Conservation (phyloP, 495 filamentous ascomycete species). For the Pseudoneurospora amorphoporcata region DNA sequence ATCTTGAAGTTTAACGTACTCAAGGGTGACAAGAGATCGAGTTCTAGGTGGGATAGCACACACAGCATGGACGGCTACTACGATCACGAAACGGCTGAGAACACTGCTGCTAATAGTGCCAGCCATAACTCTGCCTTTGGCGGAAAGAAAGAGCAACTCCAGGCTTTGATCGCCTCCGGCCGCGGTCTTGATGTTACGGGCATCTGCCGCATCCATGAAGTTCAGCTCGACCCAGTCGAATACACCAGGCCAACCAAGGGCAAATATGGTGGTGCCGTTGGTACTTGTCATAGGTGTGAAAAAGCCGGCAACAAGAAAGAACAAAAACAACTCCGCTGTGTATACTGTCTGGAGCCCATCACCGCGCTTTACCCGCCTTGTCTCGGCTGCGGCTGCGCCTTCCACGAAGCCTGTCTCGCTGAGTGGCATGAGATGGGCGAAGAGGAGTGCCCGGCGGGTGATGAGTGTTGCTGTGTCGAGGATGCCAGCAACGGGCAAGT, state of each 20-base stretch:
- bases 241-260: conserved; percentile 21
- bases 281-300: conserved; percentile 40
- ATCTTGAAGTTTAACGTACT: conserved; percentile 73
- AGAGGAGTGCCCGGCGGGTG: conserved; percentile 36
- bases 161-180: conserved; percentile 27
- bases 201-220: conserved; percentile 48
- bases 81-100: conserved; percentile 18
- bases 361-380: conserved; percentile 47
- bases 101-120: conserved; percentile 10
- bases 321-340: conserved; percentile 46
- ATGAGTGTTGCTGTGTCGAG: conserved; percentile 37
- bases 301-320: conserved; percentile 33
- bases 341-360: conserved; percentile 49
- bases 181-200: conserved; percentile 49
- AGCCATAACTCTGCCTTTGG: conserved; percentile 16
- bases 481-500: conserved; percentile 30
- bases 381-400: conserved; percentile 50
- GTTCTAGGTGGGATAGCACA: conserved; percentile 12
- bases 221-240: conserved; percentile 39
- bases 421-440: conserved; percentile 40
- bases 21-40: conserved; percentile 27
- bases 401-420: conserved; percentile 44
- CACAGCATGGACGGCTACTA: conserved; percentile 17
- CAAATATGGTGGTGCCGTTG: conserved; percentile 37
- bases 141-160: conserved; percentile 35